These are phyloP conservation scores for Calocybe gangraenosa DNA, from an alignment of 768 basidiomycete species.

Conservation along the genomic window DNA sequence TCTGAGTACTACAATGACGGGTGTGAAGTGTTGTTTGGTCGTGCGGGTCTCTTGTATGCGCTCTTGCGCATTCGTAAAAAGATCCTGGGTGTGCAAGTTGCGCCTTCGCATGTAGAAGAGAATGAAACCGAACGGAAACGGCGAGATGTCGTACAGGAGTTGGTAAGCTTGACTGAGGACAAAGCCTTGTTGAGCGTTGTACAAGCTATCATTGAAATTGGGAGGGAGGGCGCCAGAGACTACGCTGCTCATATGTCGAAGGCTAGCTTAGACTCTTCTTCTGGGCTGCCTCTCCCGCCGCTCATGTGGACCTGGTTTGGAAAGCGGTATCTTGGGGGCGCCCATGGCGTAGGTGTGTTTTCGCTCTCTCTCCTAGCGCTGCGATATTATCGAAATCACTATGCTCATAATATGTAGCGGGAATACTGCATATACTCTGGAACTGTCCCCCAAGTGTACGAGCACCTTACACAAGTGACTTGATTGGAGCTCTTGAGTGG, in stretches of 20 bases:
- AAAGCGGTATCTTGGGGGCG: conserved; percentile 52
- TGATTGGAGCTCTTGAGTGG: conserved; percentile 46
- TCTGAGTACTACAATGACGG: conserved; percentile 27
- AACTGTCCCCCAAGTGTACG: conserved; percentile 35
- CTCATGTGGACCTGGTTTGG: conserved; percentile 61
- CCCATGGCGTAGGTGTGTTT: conserved; percentile 54
- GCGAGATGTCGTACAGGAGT: conserved; percentile 5
- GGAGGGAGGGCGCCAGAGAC: conserved; percentile 31
- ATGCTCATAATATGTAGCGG: conserved; percentile 29
- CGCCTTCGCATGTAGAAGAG: background rate
- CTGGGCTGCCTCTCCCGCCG: conserved; percentile 25
- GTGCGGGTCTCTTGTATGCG: conserved; percentile 53
- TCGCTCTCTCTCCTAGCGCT: background rate
- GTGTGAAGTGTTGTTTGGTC: conserved; percentile 57
- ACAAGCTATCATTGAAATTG: conserved; percentile 42
- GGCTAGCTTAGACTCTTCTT: conserved; percentile 7
- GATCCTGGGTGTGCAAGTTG: background rate
- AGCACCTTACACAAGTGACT: conserved; percentile 31
- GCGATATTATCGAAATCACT: background rate
- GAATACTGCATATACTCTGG: conserved; percentile 49
- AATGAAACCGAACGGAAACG: conserved; percentile 3
- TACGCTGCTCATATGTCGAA: conserved; percentile 25
- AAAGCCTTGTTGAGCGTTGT: conserved; percentile 31
- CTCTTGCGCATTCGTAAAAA: conserved; percentile 38
- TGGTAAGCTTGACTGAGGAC: conserved; percentile 27